Base-by-base conservation (phyloP, 371 early-diverging fungal species). In the Globomyces sp. region DNA sequence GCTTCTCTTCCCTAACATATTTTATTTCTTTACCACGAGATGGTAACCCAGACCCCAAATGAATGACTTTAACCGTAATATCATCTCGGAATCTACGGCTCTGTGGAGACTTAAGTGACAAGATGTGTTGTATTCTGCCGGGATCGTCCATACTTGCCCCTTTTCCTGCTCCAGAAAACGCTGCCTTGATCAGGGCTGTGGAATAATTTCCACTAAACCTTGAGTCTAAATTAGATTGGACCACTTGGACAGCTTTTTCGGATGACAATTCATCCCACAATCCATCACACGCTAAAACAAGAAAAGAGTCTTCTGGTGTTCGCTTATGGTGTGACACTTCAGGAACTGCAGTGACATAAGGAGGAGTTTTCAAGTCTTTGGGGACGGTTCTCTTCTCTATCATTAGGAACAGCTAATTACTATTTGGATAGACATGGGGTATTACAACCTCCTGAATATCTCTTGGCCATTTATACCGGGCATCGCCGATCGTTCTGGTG, bases 361-460 rank as follows among this genome's bases (percentile, higher is more conserved):
- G 68, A 10, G 68, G 68, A 6, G 68, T 63, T 24, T 55, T n/a
- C 24, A 58, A 52, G 65, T 90, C 76, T 6, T 76, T 77, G 3
- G 90, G 86, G 10, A 86, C 83, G n/a, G 78, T 79, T 37, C 87
- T 86, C 59, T 82, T 80, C 45, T 84, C 80, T n/a, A 24, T 24
- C 24, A 24, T 24, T 24, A 24, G 24, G 24, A 24, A 24, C 24
- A 24, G 24, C 24, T 24, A 24, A 24, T 24, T 24, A 24, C 24
- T 24, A 24, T 63, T 53, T 40, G 47, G 67, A 34, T 72, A 70
- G 1, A 67, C 37, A 24, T 77, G 39, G 1, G 57, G 57, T 41
- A 36, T 39, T 10, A 57, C 3, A 13, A 55, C 1, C 42, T 24
- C 55, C 41, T 68, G 68, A 2, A 34, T 13, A 8, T 11, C 9